Evolutionary conservation across 495 filamentous ascomycete species (phyloP).

Genomic region (Bacidia gigantensis): DNA sequence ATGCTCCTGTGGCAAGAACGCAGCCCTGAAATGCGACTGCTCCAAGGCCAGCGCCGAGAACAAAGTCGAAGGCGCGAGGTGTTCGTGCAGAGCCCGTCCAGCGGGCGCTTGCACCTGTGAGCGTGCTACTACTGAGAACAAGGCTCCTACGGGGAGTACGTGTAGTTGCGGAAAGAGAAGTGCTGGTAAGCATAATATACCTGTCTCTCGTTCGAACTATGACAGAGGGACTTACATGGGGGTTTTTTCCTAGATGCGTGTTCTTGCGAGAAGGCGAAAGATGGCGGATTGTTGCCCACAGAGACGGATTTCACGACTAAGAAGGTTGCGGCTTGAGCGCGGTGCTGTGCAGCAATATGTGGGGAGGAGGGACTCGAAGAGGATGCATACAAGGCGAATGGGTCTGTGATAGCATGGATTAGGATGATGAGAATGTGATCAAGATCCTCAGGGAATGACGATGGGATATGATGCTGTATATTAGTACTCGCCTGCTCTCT

Average conservation of each 20-base stretch:
- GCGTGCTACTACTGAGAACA: conserved; percentile 59
- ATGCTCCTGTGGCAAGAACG: conserved; percentile 82
- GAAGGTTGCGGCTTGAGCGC: conserved; percentile 2
- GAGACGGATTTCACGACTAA: conserved; percentile 77
- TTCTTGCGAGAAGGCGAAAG: conserved; percentile 61
- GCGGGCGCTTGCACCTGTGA: conserved; percentile 75
- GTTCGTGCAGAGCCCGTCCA: conserved; percentile 62
- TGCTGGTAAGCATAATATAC: conserved; percentile 37
- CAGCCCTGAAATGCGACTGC: conserved; percentile 76
- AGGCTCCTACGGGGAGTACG: conserved; percentile 36
- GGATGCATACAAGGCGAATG: no score
- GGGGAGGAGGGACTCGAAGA: not conserved
- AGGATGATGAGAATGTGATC: no score
- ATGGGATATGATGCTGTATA: no score
- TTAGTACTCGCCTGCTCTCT: no score
- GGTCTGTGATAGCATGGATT: no score
- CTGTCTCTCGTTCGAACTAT: conserved; percentile 6
- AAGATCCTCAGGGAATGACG: no score
- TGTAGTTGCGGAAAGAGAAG: conserved; percentile 71
- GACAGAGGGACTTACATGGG: not conserved
- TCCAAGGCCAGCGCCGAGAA: conserved; percentile 69
- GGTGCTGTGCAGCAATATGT: not conserved
- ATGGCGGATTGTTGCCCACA: conserved; percentile 37
- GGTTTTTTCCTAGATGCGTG: conserved; percentile 46
- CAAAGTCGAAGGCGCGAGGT: conserved; percentile 52